Evolutionary conservation across 2,329 filamentous ascomycete species (phyloP), one percentile per base, ranked within the genome.

Genomic region (Pseudonectria foliicola): DNA sequence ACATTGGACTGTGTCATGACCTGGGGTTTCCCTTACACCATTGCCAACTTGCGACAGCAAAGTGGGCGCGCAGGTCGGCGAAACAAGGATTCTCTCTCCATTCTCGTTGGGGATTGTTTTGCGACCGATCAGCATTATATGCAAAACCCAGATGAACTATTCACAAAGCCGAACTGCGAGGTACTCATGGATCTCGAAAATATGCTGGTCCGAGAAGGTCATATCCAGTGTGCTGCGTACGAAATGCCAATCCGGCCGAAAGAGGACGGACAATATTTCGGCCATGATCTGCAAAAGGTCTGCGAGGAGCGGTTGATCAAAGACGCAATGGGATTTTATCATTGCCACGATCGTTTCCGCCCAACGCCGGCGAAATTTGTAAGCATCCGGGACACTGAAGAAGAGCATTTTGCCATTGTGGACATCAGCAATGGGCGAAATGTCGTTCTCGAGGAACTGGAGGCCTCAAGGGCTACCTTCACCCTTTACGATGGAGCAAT

Each of bases 401-500:
- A 95, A 40, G 81, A 85, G n/a, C 85, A 94, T 54, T 95, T 95
- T 56, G 90, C 92, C 15, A 85, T 98, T 33, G 77, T 98, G 34
- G 87, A 98, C 63, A 82, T 82, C 11, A 92, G 86, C 0, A 77
- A 92, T 46, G 80, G 80, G 16, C 77, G 77, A 35, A 96, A 96
- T 54, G 67, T 80, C 1, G 84, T 98, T 0, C 72, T 98, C 2
- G 92, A 98, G 66, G 89, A 96, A 61, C 73, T 98, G n/a, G 92
- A 96, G 61, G 86, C 88, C 2, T 92, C 85, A 2, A 79, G 92
- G n/a, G 90, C 90, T 2, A 90, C 87, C 47, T 96, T 95, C 61
- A 95, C 88, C 2, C 75, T 98, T 40, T 98, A 98, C 59, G 90
- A 96, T 57, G 92, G 92, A 10, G 92, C 87, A 29, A 95, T 98